Evolutionary conservation across 495 filamentous ascomycete species (phyloP), one percentile per base, ranked within the genome.

Genomic region (Niebla homalea): DNA sequence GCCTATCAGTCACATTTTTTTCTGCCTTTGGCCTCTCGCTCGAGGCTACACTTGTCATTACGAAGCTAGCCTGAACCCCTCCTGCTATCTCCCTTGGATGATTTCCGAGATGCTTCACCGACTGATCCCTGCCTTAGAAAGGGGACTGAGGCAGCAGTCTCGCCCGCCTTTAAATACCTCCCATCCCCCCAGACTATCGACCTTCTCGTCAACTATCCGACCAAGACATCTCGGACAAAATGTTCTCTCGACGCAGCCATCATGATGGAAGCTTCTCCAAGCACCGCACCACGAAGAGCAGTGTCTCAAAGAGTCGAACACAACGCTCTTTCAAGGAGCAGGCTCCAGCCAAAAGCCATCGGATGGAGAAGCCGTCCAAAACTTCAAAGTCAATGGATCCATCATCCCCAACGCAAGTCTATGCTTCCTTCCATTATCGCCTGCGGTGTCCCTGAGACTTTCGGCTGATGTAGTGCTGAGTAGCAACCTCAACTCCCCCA

Each of bases 401-500:
- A 26, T 44, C 49, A 21, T 32, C 50, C 18, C 41, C 51, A 15
- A 45, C 11, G 58, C 54, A 20, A 65, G 49, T 46, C 29, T 50
- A 20, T 16, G 38, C 43, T 14, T 14, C 22, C 15, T 7, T 41
- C n/a, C 1, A 38, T 36, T 32, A 42, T 49, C 22, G 43, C 12
- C 48, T 52, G 3, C 26, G 22, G 15, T 18, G 35, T 32, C 14
- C 14, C 29, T 32, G 29, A 32, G 29, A 32, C 5, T 32, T 12
- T 8, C 25, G 38, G 25, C 43, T 41, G 1, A 54, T 19, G 11
- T 38, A 19, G 32, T 39, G 11, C 32, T 38, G 20, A 10, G 45
- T 42, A 85, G 77, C 55, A 72, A 70, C 59, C 61, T 77, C 58
- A 78, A 75, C 59, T 83, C 84, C 14, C 72, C 84, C 45, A 81